Conservation (phyloP, 2,329 filamentous ascomycete genomes). For the Penicillium sp. region DNA sequence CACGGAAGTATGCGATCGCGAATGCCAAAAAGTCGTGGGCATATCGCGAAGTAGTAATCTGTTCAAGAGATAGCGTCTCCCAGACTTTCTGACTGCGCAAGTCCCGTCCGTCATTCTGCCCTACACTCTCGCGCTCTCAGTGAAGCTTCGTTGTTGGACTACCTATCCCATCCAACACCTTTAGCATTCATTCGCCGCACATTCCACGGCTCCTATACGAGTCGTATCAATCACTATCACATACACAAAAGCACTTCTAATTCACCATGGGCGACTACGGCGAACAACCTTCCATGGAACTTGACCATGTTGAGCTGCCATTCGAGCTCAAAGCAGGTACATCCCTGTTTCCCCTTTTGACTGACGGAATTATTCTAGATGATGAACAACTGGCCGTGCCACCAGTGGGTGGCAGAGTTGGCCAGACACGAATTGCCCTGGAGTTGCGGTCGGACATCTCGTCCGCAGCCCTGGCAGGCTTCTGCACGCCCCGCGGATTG, state of each 20-base stretch:
- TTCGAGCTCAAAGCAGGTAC: constrained; percentile 1
- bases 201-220: neutral
- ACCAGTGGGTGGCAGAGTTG: neutral
- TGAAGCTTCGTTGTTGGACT: neutral
- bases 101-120: neutral
- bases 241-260: neutral
- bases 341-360: constrained; percentile 1
- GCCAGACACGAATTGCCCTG: neutral
- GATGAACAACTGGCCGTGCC: neutral
- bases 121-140: neutral
- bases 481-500: neutral
- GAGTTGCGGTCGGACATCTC: constrained; percentile 1
- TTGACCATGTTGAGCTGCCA: neutral
- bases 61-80: neutral
- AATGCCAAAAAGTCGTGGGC: neutral
- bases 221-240: neutral
- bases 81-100: neutral
- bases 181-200: neutral
- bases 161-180: neutral
- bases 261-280: constrained; percentile 1
- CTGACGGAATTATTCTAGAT: constrained; percentile 2
- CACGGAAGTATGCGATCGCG: neutral
- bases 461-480: neutral
- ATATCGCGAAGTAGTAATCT: neutral
- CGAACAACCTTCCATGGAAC: neutral